Conservation (phyloP, 2,329 filamentous ascomycete genomes). For the Gremmenia infestans region DNA sequence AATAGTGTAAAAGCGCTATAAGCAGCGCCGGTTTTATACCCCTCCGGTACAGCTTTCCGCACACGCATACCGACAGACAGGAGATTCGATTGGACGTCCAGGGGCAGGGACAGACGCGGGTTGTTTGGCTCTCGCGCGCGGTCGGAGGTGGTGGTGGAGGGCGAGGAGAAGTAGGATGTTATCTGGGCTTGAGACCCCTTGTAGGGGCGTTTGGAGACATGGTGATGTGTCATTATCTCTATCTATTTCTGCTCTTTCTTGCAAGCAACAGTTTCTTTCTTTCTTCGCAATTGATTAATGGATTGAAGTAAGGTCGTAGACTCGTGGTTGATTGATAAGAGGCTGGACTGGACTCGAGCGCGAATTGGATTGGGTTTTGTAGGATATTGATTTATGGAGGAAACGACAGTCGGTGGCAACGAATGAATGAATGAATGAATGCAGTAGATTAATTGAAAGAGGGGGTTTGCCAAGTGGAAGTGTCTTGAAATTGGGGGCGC, state of each 20-base stretch:
- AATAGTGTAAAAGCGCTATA: constrained; percentile 50
- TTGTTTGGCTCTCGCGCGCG: background rate
- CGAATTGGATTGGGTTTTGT: no score
- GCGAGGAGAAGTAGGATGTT: constrained; percentile 53
- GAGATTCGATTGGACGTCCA: constrained; percentile 72
- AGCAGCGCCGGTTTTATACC: constrained; percentile 71
- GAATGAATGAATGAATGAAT: no score
- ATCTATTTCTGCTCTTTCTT: background rate
- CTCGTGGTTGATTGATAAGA: background rate
- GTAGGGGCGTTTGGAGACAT: constrained; percentile 52
- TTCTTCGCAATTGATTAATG: no score
- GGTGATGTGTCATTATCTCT: constrained; percentile 19
- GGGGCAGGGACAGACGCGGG: constrained; percentile 27
- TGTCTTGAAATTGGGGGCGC: no score
- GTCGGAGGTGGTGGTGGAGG: constrained; percentile 35
- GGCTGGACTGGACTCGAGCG: background rate
- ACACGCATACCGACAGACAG: constrained; percentile 91
- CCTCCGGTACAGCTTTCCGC: constrained; percentile 87
- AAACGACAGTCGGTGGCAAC: no score
- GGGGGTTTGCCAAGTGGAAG: no score
- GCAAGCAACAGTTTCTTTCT: no score
- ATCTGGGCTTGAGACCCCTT: constrained; percentile 54
- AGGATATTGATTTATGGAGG: no score
- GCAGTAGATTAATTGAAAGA: no score
- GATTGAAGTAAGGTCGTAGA: no score